Base-by-base conservation (phyloP, 345 rosid genomes). In the Syzygium jambos region DNA sequence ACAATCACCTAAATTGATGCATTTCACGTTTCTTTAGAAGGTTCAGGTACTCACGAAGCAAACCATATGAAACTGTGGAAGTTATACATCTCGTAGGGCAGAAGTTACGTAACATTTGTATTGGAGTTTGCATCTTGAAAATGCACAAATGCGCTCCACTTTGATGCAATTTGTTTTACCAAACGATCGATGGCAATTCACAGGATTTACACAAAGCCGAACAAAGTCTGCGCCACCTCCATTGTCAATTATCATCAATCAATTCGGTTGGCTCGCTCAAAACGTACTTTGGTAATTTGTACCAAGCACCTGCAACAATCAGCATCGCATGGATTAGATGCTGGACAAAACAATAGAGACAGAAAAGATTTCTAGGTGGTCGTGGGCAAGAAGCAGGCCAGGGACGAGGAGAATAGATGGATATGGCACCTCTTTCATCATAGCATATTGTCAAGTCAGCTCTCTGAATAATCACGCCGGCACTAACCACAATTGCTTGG, bases 251-350 rank as follows among this genome's bases (percentile, higher is more conserved):
- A 59, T 91, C 95, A 6, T 78, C 89, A 86, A 95, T 93, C 94
- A 97, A 87, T 89, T 97, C 96, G 51, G 95, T 89, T 1, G 98
- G 98, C 89, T 94, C 96, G 65, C 97, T 94, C 91, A 97, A 88
- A 78, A 96, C 96, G 65, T 95, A 95, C 89, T 90, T 92, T 2
- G 98, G 99, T n/a, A 95, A 93, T 90, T 96, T 96, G 85, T 97
- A 96, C 84, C 90, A 94, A 14, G 95, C 98, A 88, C 97, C 97
- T 95, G 91, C 92, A 90, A 90, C 25, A 84, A 11, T 87, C 5
- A 77, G 34, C 21, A 9, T 52, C 68, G 22, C 21, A 13, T 51
- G 53, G 19, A 34, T 86, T 9, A 23, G 61, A 56, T 56, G 5
- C 5, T 56, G 27, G 61, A 56, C n/a, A 4, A 0, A 22, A 56